Conservation (phyloP, 2,329 filamentous ascomycete genomes). For the Periconia sp. region DNA sequence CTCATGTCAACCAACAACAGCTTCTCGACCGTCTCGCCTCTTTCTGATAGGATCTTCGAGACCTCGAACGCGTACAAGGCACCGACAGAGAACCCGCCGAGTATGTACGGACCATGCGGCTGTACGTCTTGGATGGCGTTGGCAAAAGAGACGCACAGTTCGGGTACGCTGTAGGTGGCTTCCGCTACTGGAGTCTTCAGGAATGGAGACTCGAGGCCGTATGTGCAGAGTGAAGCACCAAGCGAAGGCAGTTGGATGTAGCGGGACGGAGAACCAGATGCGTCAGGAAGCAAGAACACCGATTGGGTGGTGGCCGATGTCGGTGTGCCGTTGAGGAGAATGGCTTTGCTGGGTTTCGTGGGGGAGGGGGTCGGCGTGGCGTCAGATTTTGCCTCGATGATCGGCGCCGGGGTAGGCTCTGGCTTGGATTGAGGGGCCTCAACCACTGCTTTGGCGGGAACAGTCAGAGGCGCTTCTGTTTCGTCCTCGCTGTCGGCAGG, state of each 20-base stretch:
- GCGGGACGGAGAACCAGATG: neutral
- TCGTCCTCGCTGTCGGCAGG: neutral
- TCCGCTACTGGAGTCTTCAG: neutral
- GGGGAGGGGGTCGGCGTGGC: neutral
- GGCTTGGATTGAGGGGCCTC: neutral
- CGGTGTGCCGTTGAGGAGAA: neutral
- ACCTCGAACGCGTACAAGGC: conserved; percentile 42
- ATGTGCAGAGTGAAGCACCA: neutral
- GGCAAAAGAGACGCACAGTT: neutral
- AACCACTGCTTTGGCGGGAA: neutral
- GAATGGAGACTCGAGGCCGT: conserved; percentile 6
- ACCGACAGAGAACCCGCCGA: conserved; percentile 42
- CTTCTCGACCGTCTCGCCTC: neutral
- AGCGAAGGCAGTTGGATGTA: conserved; percentile 2
- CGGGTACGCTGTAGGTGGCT: neutral
- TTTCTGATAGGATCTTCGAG: conserved; percentile 5
- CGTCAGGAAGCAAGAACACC: conserved; percentile 1
- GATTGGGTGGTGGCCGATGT: neutral
- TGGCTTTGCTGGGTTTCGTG: neutral
- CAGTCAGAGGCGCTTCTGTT: neutral
- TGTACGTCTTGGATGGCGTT: conserved; percentile 16
- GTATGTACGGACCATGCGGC: conserved; percentile 39
- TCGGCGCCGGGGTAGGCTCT: neutral
- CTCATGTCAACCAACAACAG: conserved; percentile 4
- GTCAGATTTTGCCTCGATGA: neutral